Evolutionary conservation across 2,329 filamentous ascomycete species (phyloP).

Genomic region (Ramularia collo-cygni): DNA sequence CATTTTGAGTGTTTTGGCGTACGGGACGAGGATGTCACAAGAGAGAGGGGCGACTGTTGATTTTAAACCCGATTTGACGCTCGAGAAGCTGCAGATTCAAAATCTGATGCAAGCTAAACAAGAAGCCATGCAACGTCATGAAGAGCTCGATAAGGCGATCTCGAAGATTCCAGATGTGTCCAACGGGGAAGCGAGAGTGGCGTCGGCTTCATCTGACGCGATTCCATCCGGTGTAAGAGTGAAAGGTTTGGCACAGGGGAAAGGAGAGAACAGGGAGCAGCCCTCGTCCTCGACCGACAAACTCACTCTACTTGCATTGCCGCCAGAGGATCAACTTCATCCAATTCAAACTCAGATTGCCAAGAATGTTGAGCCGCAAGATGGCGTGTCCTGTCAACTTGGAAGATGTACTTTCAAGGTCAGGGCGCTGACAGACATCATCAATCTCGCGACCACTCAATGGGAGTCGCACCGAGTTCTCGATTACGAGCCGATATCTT

Average conservation of each 20-base stretch:
- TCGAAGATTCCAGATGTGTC: constrained; percentile 1
- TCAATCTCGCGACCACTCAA: constrained; percentile 5
- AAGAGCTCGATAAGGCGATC: constrained; percentile 9
- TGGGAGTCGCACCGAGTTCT: constrained; percentile 3
- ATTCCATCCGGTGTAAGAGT: too few species aligned
- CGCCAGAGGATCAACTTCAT: too few species aligned
- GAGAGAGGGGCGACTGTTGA: not conserved
- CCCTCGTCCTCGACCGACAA: too few species aligned
- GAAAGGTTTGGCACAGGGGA: too few species aligned
- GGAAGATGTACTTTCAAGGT: constrained; percentile 4
- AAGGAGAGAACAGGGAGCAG: too few species aligned
- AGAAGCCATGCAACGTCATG: constrained; percentile 8
- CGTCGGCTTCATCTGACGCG: too few species aligned
- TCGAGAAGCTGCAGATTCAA: constrained; percentile 12
- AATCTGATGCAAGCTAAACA: constrained; percentile 12
- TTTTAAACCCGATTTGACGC: constrained; percentile 1
- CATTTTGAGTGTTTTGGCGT: constrained; percentile 14
- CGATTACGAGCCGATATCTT: constrained; percentile 2
- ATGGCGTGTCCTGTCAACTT: not conserved
- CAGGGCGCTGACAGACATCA: constrained; percentile 1
- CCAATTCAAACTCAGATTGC: too few species aligned
- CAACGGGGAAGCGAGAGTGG: not conserved
- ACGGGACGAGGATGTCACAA: constrained; percentile 4
- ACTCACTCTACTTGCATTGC: too few species aligned
- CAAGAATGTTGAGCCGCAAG: too few species aligned